phyloP scores from a whole-genome alignment of 495 filamentous ascomycete genomes.

The Jackrogersella minutella region DNA sequence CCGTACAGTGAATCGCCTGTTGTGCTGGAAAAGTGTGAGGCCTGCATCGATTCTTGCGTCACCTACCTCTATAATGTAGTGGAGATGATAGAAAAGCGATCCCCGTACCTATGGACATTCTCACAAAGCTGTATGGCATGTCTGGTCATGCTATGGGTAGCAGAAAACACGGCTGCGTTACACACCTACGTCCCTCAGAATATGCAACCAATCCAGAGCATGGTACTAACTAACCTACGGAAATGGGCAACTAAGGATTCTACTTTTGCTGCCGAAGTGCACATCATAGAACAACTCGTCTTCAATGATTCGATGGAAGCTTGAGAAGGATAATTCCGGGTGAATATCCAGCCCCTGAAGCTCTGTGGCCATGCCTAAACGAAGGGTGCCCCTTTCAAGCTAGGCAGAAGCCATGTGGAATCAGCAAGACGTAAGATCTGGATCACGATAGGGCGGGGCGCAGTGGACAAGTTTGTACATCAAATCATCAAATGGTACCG shows the following conservation, averaged over 20 bases:
- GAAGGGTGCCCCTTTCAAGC: background rate
- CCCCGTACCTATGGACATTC: conserved; percentile 46
- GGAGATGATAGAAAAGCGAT: conserved; percentile 45
- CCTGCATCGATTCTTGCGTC: conserved; percentile 45
- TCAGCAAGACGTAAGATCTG: conserved; percentile 1
- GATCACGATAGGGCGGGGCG: background rate
- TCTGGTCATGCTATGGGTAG: conserved; percentile 42
- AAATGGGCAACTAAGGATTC: conserved; percentile 45
- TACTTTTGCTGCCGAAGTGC: conserved; percentile 42
- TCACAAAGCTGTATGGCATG: conserved; percentile 45
- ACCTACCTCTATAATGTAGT: conserved; percentile 45
- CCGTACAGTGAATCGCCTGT: conserved; percentile 35
- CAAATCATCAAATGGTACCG: no score
- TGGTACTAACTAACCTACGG: conserved; percentile 39
- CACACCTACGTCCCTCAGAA: conserved; percentile 37
- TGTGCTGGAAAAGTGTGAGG: conserved; percentile 43
- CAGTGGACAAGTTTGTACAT: background rate
- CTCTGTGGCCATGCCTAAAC: background rate
- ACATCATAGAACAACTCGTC: conserved; percentile 41
- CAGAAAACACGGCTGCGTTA: conserved; percentile 38
- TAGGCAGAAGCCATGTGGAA: background rate
- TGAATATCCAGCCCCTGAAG: background rate
- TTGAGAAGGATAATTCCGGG: background rate
- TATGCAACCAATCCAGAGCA: conserved; percentile 39
- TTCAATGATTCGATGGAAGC: conserved; percentile 40